Conservation (phyloP, 1,139 yeast genomes). For the Saccharomycopsis crataegensis region DNA sequence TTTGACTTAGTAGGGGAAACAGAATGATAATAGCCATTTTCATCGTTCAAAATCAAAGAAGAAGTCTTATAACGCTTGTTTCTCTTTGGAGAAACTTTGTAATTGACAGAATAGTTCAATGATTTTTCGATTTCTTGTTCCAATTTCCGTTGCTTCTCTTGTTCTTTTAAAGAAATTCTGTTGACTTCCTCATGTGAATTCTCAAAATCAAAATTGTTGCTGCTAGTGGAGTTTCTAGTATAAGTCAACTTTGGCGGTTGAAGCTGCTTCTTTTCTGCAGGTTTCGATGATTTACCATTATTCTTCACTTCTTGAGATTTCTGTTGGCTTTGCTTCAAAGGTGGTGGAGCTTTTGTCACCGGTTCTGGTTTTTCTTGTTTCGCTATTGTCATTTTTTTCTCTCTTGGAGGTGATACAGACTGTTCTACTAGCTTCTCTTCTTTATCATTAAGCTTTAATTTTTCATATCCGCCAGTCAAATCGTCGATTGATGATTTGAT, state of each 20-base stretch:
- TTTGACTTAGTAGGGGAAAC: slow-evolving; percentile 1
- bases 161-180: neutral
- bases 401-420: neutral
- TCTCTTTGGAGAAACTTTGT: slow-evolving; percentile 17
- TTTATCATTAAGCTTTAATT: slow-evolving; percentile 7
- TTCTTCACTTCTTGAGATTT: too few relatives aligned
- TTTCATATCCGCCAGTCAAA: slow-evolving; percentile 15
- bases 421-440: neutral
- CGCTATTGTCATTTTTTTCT: neutral
- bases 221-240: neutral
- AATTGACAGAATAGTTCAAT: slow-evolving; percentile 13
- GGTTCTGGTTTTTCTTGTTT: neutral
- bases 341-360: neutral
- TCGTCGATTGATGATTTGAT: neutral
- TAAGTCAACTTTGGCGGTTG: neutral
- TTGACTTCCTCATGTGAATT: neutral
- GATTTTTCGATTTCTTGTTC: slow-evolving; percentile 7
- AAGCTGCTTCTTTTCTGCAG: neutral
- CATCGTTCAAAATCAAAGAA: slow-evolving; percentile 5
- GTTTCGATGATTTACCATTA: neutral
- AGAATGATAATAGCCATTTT: slow-evolving; percentile 4
- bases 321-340: too few relatives aligned
- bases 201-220: slow-evolving; percentile 14
- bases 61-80: slow-evolving; percentile 18
- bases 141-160: slow-evolving; percentile 5